These are phyloP conservation scores for Boletus subcaerulescens DNA, from an alignment of 768 basidiomycete genomes.

Conservation along the genomic window DNA sequence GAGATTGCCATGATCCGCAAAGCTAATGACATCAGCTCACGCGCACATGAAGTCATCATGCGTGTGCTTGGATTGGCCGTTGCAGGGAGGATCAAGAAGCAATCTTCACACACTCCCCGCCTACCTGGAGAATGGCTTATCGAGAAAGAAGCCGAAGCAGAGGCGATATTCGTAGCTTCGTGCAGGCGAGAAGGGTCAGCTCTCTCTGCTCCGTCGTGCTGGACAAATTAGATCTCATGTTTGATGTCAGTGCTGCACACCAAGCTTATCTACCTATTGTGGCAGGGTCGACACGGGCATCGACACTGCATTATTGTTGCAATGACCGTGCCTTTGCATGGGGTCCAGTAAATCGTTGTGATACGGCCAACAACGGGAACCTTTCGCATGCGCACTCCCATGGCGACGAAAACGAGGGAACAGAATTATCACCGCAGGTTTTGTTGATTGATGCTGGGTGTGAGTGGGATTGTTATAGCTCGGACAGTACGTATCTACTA, in stretches of 20 bases:
- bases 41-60: conserved; percentile 93
- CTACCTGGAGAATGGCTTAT: conserved; percentile 85
- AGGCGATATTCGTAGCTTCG: conserved; percentile 88
- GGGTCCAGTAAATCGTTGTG: conserved; percentile 64
- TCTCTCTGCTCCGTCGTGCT: not conserved
- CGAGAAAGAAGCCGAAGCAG: conserved; percentile 89
- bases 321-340: conserved; percentile 86
- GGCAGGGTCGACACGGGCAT: conserved; percentile 80
- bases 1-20: conserved; percentile 76
- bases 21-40: conserved; percentile 84
- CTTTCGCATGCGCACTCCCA: conserved; percentile 39
- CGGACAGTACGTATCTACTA: conserved; percentile 47
- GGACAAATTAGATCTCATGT: not conserved
- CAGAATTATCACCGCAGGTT: conserved; percentile 59
- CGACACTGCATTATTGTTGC: conserved; percentile 93
- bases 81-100: conserved; percentile 49
- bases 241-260: conserved; percentile 57
- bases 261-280: conserved; percentile 95
- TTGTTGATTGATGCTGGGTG: conserved; percentile 94
- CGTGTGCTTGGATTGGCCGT: conserved; percentile 78
- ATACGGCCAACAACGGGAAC: conserved; percentile 50
- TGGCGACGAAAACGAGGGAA: conserved; percentile 8
- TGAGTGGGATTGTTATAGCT: conserved; percentile 73
- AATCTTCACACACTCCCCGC: conserved; percentile 41
- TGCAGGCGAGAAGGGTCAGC: conserved; percentile 85